Evolutionary conservation across 2,329 filamentous ascomycete genomes (phyloP), one percentile per base, ranked within the genome.

Genomic region (Paradendryphiella salina): DNA sequence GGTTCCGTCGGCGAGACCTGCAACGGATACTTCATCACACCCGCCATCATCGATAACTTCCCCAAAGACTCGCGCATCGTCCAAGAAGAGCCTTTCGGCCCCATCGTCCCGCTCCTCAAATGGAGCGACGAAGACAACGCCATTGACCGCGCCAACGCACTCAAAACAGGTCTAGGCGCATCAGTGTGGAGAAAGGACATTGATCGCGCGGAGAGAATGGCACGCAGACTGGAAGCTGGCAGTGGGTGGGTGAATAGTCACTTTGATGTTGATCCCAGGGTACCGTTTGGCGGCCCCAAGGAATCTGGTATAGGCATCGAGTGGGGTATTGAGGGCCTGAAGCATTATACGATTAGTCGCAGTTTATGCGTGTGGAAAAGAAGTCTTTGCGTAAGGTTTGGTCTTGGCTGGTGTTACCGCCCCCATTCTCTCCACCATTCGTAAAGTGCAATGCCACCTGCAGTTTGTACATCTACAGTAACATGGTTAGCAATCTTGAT

Each of bases 251-350:
- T 26, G 8, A 26, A 26, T 10, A 26, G 23, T 26, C 23, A 26
- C 23, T 59, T 65, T 38, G 64, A 65, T 20, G 52, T 65, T 28
- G 59, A 59, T 32, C 65, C 65, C 0, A 63, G 73, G 43, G 76
- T 76, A 1, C 66, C 73, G 31, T 90, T 90, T 63, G 86, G 86
- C 39, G 89, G 89, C 0, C 89, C 81, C 77, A 92, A 91, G 73
- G 81, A 89, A 74, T 83, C 79, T n/a, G 89, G 89, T 46, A 85
- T 90, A 8, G 46, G 88, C 18, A 83, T 87, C 54, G 89, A 93
- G 70, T 76, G 73, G 74, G 75, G 75, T 6, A 67, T 66, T 21
- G 65, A 72, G 14, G 23, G 63, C 2, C 45, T 68, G 39, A 67
- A 60, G 43, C 46, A 52, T 23, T 65, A 60, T 39, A 58, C 23